A percentile compares a stretch with the other conserved stretches of the same genome.
Conservation (phyloP, 306 rosid species). For the Vachellia collinsii region DNA sequence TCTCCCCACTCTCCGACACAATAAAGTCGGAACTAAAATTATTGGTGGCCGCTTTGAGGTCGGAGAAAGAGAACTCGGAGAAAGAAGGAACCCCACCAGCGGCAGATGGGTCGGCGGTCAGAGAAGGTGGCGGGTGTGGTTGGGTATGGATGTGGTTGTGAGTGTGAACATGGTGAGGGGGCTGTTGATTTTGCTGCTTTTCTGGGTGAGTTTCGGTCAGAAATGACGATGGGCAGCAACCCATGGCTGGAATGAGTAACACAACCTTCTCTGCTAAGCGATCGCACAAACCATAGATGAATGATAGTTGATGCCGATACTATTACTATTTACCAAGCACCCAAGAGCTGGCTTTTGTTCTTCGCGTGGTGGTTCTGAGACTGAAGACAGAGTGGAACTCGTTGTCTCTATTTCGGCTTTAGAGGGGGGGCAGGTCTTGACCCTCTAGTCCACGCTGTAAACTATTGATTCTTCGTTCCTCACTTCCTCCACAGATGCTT, state of each 20-base stretch:
- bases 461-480: not conserved
- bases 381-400: slow-evolving; percentile 18
- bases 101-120: slow-evolving; percentile 38
- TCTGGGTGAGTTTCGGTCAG: slow-evolving; percentile 52
- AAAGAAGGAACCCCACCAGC: slow-evolving; percentile 51
- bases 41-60: slow-evolving; percentile 81
- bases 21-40: slow-evolving; percentile 80
- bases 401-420: not conserved
- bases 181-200: slow-evolving; percentile 45
- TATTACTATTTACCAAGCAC: not conserved
- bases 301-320: not conserved
- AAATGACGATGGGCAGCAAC: slow-evolving; percentile 61
- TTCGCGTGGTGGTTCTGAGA: not conserved
- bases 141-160: slow-evolving; percentile 5
- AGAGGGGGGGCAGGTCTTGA: not conserved
- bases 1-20: slow-evolving; percentile 93
- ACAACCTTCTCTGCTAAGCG: not conserved
- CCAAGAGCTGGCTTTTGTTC: not conserved
- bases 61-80: slow-evolving; percentile 74
- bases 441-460: not conserved
- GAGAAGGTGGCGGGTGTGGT: slow-evolving; percentile 36
- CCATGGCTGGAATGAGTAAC: slow-evolving; percentile 42
- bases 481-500: not conserved
- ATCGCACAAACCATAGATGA: slow-evolving; percentile 10
- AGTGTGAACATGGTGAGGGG: slow-evolving; percentile 17